A percentile compares a stretch with the other conserved stretches of the same genome.
Conservation (phyloP, 1,284 basidiomycete genomes). For the Grifola frondosa region DNA sequence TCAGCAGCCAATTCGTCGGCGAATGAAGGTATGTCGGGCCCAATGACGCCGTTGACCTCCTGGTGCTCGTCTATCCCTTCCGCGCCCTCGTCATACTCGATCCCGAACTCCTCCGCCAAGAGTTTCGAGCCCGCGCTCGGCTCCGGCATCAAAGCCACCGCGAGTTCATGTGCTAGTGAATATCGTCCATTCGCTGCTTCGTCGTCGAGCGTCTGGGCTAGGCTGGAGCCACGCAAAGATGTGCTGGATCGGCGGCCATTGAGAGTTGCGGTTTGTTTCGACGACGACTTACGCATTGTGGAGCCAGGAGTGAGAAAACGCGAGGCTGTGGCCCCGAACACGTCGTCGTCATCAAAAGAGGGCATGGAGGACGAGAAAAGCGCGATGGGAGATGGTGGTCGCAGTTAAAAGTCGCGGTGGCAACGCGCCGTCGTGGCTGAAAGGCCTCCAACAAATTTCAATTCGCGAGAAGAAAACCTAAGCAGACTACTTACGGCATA, state of each 20-base stretch:
- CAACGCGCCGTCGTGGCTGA: no score
- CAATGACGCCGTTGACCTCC: conserved; percentile 14
- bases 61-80: conserved; percentile 66
- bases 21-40: conserved; percentile 4
- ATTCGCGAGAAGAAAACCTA: no score
- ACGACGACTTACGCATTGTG: conserved; percentile 46
- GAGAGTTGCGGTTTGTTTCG: conserved; percentile 42
- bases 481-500: no score
- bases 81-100: conserved; percentile 82
- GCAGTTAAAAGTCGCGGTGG: no score
- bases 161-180: conserved; percentile 81
- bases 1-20: conserved; percentile 5
- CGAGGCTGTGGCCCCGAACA: conserved; percentile 19
- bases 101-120: conserved; percentile 80
- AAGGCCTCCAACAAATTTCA: no score
- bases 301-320: conserved; percentile 21
- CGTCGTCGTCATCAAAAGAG: conserved; percentile 23
- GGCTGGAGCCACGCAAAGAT: conserved; percentile 40
- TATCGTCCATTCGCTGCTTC: conserved; percentile 49
- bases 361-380: conserved; percentile 12
- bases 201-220: conserved; percentile 38
- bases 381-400: background rate
- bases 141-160: conserved; percentile 80
- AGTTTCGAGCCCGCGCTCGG: conserved; percentile 71
- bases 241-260: conserved; percentile 43